Base-by-base conservation (phyloP, 768 basidiomycete species). In the Polyporus arcularius region DNA sequence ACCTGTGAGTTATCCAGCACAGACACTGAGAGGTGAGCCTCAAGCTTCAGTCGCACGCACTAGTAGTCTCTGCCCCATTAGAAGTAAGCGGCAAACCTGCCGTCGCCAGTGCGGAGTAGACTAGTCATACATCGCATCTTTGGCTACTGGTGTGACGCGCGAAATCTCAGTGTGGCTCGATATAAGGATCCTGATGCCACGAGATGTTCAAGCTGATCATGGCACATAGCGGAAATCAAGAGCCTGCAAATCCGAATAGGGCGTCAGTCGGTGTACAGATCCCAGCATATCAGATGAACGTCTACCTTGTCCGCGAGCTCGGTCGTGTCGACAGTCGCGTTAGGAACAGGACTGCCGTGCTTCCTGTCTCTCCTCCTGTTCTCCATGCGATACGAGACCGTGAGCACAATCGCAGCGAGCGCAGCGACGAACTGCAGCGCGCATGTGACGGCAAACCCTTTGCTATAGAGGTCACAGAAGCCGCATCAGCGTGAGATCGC, bases 241-340 rank as follows among this genome's bases (percentile, higher is more conserved):
- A 10, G 62, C 62, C 62, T 64, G 35, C 18, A 53, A 38, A 38
- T 4, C 15, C 21, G 4, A 39, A 21, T 39, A 9, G 18, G 39
- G 21, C 30, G 26, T 40, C 41, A n/a, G 10, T 18, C 16, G 3
- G 14, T 15, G 21, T 10, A 26, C 21, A 26, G 2, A 26, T 26
- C 21, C 21, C 2, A 26, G 21, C 21, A 26, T 26, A 26, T 26
- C 9, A 43, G 15, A 21, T 10, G 12, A 7, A 40, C 12, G 31
- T 60, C 7, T 54, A 70, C 68, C 63, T 66, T 59, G 55, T 70
- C 69, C 35, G 69, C 69, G 26, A 70, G 63, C 57, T 68, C 65
- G 15, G 65, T 49, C 6, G 65, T 67, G 38, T 70, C 69, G 6
- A 70, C 69, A 16, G 64, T 57, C 4, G 69, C 69, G 10, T 68